Base-by-base conservation (phyloP, 768 basidiomycete species). In the Boletus sp. region DNA sequence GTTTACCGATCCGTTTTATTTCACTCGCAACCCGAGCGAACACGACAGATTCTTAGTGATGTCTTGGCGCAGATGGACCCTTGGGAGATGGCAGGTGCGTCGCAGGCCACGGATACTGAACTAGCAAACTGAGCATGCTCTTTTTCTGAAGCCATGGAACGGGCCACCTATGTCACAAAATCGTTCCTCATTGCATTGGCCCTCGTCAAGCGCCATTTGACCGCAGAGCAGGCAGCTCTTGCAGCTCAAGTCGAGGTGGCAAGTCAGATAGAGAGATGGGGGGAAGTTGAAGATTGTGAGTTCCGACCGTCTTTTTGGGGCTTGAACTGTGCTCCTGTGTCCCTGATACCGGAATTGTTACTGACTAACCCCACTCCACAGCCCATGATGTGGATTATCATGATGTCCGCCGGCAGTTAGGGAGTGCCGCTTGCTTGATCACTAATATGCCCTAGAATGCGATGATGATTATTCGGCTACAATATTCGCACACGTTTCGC, bases 251-350 rank as follows among this genome's bases (percentile, higher is more conserved):
- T 96, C 8, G 97, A 99, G 73, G 96, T 99, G 0, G 79, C 85
- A 58, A 95, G 93, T 68, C 96, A 98, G 74, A 98, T 98, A 56
- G 84, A 95, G 71, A 80, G 86, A 46, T 99, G 97, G 97, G 97
- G 97, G n/a, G 96, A 98, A 73, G 97, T 99, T 0, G 97, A 98
- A 76, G 97, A 98, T 70, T 92, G 96, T 98, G 65, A 78, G 97
- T 78, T 30, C 42, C 21, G 19, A 29, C 33, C 6, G 25, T 47
- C 14, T 47, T 33, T 39, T 41, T 33, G 54, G 50, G 47, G 40
- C 43, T 47, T 52, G 33, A 48, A 65, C 43, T 25, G 51, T 27
- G 23, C 39, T n/a, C 41, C 9, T 38, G 34, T 35, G 6, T 19
- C 41, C 29, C 40, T 40, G 19, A 15, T 7, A 33, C 44, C 19